Base-by-base conservation (phyloP, 2,329 filamentous ascomycete species). In the Aspergillus tubingensis region DNA sequence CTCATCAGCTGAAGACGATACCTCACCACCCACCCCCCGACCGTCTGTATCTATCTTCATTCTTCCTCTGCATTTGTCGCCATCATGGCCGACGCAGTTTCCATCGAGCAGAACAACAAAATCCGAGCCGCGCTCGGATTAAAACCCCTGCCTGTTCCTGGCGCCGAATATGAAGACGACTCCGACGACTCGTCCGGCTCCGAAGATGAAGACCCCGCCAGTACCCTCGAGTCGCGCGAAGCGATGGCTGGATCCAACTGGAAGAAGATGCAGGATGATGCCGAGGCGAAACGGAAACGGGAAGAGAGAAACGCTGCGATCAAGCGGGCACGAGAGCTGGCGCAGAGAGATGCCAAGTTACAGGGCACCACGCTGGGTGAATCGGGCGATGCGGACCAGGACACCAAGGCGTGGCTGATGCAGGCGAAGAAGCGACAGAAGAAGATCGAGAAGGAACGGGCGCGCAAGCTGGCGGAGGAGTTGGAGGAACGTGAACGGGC, bases 371-470 rank as follows among this genome's bases (percentile, higher is more conserved):
- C 93, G 0, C 80, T 99, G 2, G 95, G 91, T 51, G 95, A 98
- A 38, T 81, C 80, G 0, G 88, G 88, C 48, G 85, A 81, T 5
- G 85, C 80, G 3, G 87, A 88, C 11, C 68, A 90, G 25, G 91
- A 96, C 74, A 91, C 94, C 13, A 91, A 91, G 74, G 83, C 90
- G 1, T 99, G 95, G 95, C 77, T 99, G 62, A 86, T 90, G 68
- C 89, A 89, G 61, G 89, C 94, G 75, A 98, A 96, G 83, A 98
- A 96, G 81, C 85, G 93, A 54, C 92, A 96, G 76, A 96, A 92
- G 83, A 91, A 93, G 78, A 93, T 98, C 41, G 90, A 87, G 67
- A 85, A 86, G 73, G 81, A 89, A 49, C 88, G 91, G 68, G 87
- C 88, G 30, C 85, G 90, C 66, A 84, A 83, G 72, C 76, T 86